phyloP scores from a whole-genome alignment of 164 flowering plant species.

The Annona cherimola region DNA sequence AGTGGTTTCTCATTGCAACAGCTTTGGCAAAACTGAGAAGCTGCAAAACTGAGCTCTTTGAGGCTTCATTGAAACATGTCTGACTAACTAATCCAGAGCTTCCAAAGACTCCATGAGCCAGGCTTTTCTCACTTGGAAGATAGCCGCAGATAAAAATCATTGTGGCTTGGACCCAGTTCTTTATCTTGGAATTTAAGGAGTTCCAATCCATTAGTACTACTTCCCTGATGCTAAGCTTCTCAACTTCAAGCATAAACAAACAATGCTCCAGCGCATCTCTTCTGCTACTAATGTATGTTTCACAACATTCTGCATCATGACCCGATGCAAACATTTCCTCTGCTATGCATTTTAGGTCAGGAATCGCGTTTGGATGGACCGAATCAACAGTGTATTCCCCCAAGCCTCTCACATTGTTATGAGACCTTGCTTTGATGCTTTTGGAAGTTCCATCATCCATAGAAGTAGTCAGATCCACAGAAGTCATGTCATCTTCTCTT shows the following conservation, averaged over 20 bases:
- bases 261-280: slow-evolving; percentile 73
- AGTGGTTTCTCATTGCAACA: slow-evolving; percentile 55
- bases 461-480: not conserved
- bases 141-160: slow-evolving; percentile 58
- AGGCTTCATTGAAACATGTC: slow-evolving; percentile 54
- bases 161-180: slow-evolving; percentile 65
- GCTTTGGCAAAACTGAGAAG: slow-evolving; percentile 74
- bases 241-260: slow-evolving; percentile 57
- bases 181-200: slow-evolving; percentile 45
- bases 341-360: slow-evolving; percentile 61
- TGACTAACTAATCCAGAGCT: slow-evolving; percentile 28
- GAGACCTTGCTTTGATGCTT: not conserved
- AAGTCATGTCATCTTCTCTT: not conserved
- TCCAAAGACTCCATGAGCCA: slow-evolving; percentile 57
- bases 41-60: slow-evolving; percentile 50
- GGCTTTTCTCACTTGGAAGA: slow-evolving; percentile 67
- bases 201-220: slow-evolving; percentile 73
- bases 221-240: slow-evolving; percentile 75
- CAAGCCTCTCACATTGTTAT: not conserved
- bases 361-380: slow-evolving; percentile 48
- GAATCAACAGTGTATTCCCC: slow-evolving; percentile 37
- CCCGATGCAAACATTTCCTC: slow-evolving; percentile 50
- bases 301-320: slow-evolving; percentile 67
- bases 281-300: slow-evolving; percentile 44
- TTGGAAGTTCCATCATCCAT: not conserved